Base-by-base conservation (phyloP, 352 stramenopile species). In the Globisporangium ultimum region DNA sequence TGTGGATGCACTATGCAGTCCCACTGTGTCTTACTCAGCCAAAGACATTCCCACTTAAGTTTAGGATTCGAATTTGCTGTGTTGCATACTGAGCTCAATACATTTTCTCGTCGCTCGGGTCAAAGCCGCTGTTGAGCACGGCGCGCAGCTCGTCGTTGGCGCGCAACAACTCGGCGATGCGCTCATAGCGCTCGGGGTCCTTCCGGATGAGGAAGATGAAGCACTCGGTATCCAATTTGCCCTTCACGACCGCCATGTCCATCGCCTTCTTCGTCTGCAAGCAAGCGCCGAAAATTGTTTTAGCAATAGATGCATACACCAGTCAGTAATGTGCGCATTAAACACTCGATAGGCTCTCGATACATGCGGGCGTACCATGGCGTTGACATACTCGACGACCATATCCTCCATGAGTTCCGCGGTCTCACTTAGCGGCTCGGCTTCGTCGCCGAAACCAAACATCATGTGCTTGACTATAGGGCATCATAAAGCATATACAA, bases 161-260 rank as follows among this genome's bases (percentile, higher is more conserved):
- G 46, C 78, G 82, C 53, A 95, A 61, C 21, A 95, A 63, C 63
- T 95, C 82, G 12, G 84, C 81, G 55, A 93, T 87, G 50, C 87
- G 83, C 49, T 91, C 81, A 63, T 93, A 91, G 11, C 71, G 78
- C 66, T 94, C 84, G 1, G 80, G 72, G 60, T 95, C 78, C 54
- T 95, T 95, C 50, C 83, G 87, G 61, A 95, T 88, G n/a, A 91
- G 68, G 51, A 95, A 94, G 51, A 91, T 91, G 63, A 95, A 92
- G 68, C 87, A 95, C 66, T 95, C 87, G 24, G 83, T 88, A 60
- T 95, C 87, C 22, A 95, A 63, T 48, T 94, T 93, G 49, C 84
- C 87, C 63, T 93, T 91, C 66, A 93, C 71, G n/a, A 73, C 61
- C 40, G 87, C 72, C 45, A 95, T 54, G 32, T 92, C 83, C 76